These are phyloP conservation scores for Nigrograna mackinnonii DNA, from an alignment of 2,329 filamentous ascomycete genomes.

Conservation along the genomic window DNA sequence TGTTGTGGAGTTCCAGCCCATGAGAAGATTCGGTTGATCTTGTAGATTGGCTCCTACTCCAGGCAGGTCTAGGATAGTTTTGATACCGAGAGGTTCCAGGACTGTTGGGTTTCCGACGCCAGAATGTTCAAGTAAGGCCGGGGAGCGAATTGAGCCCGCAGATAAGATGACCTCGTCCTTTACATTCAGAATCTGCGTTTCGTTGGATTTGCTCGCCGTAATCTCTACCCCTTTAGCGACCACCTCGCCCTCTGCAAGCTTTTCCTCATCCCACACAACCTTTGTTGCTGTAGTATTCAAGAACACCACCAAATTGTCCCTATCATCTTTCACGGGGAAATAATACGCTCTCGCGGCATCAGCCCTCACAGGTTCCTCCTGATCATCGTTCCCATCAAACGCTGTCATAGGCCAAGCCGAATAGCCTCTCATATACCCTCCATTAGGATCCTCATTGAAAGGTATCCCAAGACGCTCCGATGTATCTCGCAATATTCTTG, in stretches of 20 bases:
- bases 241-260: constrained; percentile 3
- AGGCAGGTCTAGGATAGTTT: constrained; percentile 9
- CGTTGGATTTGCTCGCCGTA: constrained; percentile 16
- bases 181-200: constrained; percentile 16
- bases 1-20: constrained; percentile 6
- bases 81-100: constrained; percentile 12
- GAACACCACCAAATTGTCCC: constrained; percentile 49
- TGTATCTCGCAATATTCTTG: constrained; percentile 40
- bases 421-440: constrained; percentile 50
- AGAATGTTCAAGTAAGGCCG: constrained; percentile 38
- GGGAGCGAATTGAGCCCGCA: constrained; percentile 37
- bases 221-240: constrained; percentile 28
- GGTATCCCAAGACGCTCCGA: constrained; percentile 37
- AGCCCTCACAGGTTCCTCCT: constrained; percentile 41
- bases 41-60: constrained; percentile 24
- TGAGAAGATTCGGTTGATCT: constrained; percentile 17
- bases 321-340: constrained; percentile 41
- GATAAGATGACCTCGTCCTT: constrained; percentile 38
- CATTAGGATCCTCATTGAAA: constrained; percentile 48
- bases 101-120: constrained; percentile 39
- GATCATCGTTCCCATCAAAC: too few species aligned
- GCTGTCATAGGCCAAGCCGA: constrained; percentile 47
- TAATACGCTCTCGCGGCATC: constrained; percentile 55
- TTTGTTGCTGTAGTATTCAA: constrained; percentile 46
- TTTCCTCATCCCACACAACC: constrained; percentile 37